A percentile compares a stretch with the other conserved stretches of the same genome.
Evolutionary conservation across 345 rosid genomes (phyloP).

Genomic region (Streptanthus diversifolius): DNA sequence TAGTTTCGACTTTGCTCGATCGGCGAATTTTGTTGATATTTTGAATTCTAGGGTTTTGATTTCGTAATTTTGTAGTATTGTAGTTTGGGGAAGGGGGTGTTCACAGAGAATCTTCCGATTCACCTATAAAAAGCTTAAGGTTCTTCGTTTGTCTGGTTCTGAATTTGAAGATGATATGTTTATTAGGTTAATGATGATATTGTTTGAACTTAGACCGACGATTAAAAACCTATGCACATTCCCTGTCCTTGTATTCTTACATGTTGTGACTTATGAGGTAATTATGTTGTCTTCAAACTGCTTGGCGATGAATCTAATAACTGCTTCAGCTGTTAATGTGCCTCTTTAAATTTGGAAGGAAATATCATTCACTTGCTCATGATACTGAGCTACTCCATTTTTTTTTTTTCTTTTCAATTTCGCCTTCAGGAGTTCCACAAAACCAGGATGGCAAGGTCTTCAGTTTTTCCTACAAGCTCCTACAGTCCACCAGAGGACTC

Average conservation of each 20-base stretch:
- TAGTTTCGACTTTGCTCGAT: background rate
- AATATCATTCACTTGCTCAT: background rate
- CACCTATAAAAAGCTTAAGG: background rate
- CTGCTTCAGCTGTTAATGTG: background rate
- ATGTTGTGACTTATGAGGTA: background rate
- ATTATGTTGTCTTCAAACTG: background rate
- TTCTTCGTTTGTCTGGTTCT: background rate
- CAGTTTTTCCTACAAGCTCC: constrained; percentile 52
- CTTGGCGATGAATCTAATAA: background rate
- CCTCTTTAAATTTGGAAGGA: background rate
- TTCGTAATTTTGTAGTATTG: background rate
- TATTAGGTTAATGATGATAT: background rate
- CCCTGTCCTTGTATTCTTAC: background rate
- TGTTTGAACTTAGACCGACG: no score
- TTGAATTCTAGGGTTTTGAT: constrained; percentile 9
- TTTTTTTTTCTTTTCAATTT: background rate
- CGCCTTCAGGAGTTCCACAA: constrained; percentile 69
- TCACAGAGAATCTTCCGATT: background rate
- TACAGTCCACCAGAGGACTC: constrained; percentile 92
- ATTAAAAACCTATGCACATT: background rate
- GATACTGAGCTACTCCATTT: background rate
- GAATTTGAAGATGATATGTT: background rate
- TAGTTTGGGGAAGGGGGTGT: background rate
- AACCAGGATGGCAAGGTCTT: constrained; percentile 65
- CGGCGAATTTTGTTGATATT: background rate